Evolutionary conservation across 2,329 filamentous ascomycete genomes (phyloP), one percentile per base, ranked within the genome.

Genomic region (Arthrobotrys conoides): DNA sequence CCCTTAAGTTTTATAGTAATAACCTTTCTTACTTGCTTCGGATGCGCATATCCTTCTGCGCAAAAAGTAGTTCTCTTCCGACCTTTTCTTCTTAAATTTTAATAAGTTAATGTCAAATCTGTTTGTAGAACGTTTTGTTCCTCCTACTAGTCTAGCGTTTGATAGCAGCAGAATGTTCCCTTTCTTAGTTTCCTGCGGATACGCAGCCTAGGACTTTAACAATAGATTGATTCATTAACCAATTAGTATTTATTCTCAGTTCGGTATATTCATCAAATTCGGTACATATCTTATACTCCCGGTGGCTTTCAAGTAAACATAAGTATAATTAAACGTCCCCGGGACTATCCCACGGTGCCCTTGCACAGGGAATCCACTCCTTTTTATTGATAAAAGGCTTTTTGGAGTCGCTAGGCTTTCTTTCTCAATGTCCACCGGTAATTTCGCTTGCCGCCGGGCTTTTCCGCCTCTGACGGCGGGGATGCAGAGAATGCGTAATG

Each of bases 91-190:
- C 6, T 6, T 30, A 30, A 30, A 30, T 3, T 44, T 44, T 61
- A 61, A 61, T 59, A 59, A n/a, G 53, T 59, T 59, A 59, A 59
- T 59, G 57, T 44, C 53, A n/a, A n/a, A n/a, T n/a, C n/a, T n/a
- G n/a, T 59, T 61, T 61, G 18, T n/a, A 30, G 5, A 59, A 20
- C 16, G n/a, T 38, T 41, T 59, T 8, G 53, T 38, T 59, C 16
- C 20, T 55, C 4, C 44, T 18, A 46, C 16, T 55, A 55, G 51
- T 36, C 20, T 53, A 27, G 48, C 12, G 48, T 6, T 53, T 41
- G 22, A 24, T 24, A 16, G 12, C 22, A 55, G 16, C 22, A 55
- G 51, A 27, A 14, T 33, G 24, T 3, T 16, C 1, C 9, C 33
- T 55, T 55, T 33, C 12, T 27, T 55, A 30, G 4, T 20, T 20